Evolutionary conservation across 352 stramenopile genomes (phyloP), one percentile per base, ranked within the genome.

Genomic region (Globisporangium megalacanthum): DNA sequence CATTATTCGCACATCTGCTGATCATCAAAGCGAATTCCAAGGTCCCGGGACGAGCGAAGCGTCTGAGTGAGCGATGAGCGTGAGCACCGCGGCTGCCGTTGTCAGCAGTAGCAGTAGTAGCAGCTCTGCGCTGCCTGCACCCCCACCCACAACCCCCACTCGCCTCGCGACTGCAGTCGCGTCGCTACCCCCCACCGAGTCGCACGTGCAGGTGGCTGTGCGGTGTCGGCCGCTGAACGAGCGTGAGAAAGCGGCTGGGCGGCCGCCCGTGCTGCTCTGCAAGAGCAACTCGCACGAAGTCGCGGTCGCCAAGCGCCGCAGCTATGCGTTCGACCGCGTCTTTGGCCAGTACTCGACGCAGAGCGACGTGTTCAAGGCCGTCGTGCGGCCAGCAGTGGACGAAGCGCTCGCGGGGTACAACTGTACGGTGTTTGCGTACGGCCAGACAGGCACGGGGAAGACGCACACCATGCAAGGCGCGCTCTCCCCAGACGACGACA

Each of bases 401-500:
- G 97, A 99, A 72, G 95, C 98, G 42, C 80, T 99, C 44, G 77
- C 75, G 0, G 96, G 96, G 0, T 99, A 97, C 73, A 98, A 98
- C 70, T 97, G 85, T 66, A 98, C 93, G 8, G 91, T 98, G 13
- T 98, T 99, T 69, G 95, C 95, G 25, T 99, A 99, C 67, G 96
- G 96, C 49, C 96, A 99, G 75, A 97, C 86, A 4, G 95, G 95
- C 42, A 98, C 96, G 17, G 96, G 97, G 41, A 99, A 99, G 77
- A 99, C 97, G 42, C 92, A 98, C 75, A 99, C 97, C 3, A 99
- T 99, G 94, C 95, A 99, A 71, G 96, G 96, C 37, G 79, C 89
- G 10, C 60, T 99, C n/a, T 70, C 74, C 42, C 78, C 88, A 0
- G 82, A 86, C 58, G 69, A 89, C 37, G 92, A 98, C 52, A 72